Percentiles rank a stretch among this genome's conserved stretches.
These are phyloP conservation scores for Macrophomina pseudophaseolina DNA, from an alignment of 2,329 filamentous ascomycete genomes.

Conservation along the genomic window DNA sequence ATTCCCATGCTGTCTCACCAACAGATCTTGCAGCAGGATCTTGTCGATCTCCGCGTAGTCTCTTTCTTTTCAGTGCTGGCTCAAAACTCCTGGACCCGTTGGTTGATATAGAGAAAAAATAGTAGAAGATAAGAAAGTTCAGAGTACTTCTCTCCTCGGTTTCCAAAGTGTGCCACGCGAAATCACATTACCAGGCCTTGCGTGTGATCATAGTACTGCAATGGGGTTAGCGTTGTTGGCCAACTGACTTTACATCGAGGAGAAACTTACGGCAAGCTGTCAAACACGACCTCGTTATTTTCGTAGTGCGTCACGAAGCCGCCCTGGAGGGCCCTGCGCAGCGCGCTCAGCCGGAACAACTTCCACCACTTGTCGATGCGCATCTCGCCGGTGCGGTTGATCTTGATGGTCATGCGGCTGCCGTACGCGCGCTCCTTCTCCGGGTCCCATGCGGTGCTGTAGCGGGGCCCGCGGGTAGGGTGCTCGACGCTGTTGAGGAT, in stretches of 20 bases:
- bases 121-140: too few species aligned
- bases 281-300: constrained; percentile 38
- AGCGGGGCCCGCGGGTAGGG: constrained; percentile 68
- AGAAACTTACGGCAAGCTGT: constrained; percentile 21
- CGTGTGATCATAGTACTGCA: constrained; percentile 8
- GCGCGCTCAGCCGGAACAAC: constrained; percentile 64
- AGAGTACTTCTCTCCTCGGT: too few species aligned
- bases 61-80: too few species aligned
- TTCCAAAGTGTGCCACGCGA: too few species aligned
- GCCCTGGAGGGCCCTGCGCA: constrained; percentile 63
- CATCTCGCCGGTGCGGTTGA: constrained; percentile 64
- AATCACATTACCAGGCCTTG: background rate
- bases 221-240: background rate
- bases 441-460: constrained; percentile 67
- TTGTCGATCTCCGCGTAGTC: too few species aligned
- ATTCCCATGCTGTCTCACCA: too few species aligned
- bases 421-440: constrained; percentile 66
- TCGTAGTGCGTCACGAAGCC: constrained; percentile 45
- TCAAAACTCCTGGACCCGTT: too few species aligned
- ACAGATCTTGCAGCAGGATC: too few species aligned
- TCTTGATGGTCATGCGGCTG: constrained; percentile 65
- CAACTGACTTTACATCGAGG: too few species aligned
- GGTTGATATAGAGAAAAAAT: too few species aligned
- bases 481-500: constrained; percentile 70
- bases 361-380: constrained; percentile 78